Base-by-base conservation (phyloP, 495 filamentous ascomycete species). In the Chaetomium tenue region DNA sequence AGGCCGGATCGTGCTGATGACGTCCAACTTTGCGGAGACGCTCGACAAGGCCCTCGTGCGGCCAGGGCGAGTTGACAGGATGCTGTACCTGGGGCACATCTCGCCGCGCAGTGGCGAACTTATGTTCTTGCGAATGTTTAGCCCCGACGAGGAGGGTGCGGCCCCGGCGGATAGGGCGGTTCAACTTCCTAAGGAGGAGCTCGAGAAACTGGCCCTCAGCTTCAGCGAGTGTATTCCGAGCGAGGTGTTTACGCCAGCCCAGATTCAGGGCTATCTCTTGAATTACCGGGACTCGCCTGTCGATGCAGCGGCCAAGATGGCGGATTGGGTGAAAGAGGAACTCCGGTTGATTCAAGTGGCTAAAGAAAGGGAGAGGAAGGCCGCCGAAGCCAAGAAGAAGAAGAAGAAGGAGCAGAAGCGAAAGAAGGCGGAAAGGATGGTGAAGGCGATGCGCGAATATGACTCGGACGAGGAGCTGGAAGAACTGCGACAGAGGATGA, bases 1-100 rank as follows among this genome's bases (percentile, higher is more conserved):
- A 70, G 89, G 89, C 23, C 83, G 87, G 5, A 87, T 91, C 56
- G 81, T 91, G 5, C 82, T 91, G 46, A 89, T 92, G 86, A 91
- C 89, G 1, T 88, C 89, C 42, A 92, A 92, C 66, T 82, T 86
- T 58, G 80, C 83, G 6, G 84, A 89, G 8, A 82, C 84, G 53
- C 81, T 92, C 0, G 88, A 92, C 66, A 77, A 81, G 48, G 88
- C 89, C 1, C 77, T 92, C 2, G 79, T 89, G 13, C 83, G 89
- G 0, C 87, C 87, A 18, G 89, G 89, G 0, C 83, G 89, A 16
- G 83, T 92, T 22, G 89, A 92, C 68, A 82, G 82, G 77, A 84
- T 81, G 58, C 79, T 91, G 57, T 76, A 79, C 48, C 86, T 91
- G 40, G 80, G 80, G 16, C 74, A 78, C 59, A 82, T 84, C 52